These are phyloP conservation scores for Diplodia seriata DNA, from an alignment of 2,329 filamentous ascomycete species.

Conservation along the genomic window DNA sequence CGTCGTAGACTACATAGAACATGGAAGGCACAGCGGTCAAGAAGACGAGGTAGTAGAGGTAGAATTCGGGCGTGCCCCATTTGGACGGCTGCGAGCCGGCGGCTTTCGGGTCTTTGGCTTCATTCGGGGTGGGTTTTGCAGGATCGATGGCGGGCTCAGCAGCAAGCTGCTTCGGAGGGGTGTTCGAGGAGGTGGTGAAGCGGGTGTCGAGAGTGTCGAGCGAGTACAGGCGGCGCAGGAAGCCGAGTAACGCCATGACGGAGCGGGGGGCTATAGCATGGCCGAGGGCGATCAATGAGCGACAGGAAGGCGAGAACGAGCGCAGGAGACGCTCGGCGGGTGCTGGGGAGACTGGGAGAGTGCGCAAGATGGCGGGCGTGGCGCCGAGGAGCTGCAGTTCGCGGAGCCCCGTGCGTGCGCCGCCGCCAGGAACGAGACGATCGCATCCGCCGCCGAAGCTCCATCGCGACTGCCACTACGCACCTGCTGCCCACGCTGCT, in stretches of 20 bases:
- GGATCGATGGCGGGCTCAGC: conserved; percentile 45
- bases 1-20: conserved; percentile 87
- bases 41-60: conserved; percentile 77
- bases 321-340: background rate
- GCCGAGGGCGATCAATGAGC: conserved; percentile 8
- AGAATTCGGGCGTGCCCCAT: conserved; percentile 90
- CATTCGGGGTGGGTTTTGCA: conserved; percentile 37
- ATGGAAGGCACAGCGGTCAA: conserved; percentile 75
- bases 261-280: conserved; percentile 13
- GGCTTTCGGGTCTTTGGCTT: conserved; percentile 38
- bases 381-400: conserved; percentile 7
- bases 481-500: conserved; percentile 3
- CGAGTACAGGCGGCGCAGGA: conserved; percentile 64
- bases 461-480: conserved; percentile 18
- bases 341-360: conserved; percentile 1
- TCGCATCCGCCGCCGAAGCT: conserved; percentile 8
- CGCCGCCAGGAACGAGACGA: conserved; percentile 20
- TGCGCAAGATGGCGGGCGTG: background rate
- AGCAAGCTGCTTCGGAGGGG: conserved; percentile 60
- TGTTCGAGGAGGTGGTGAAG: conserved; percentile 73
- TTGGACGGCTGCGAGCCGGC: conserved; percentile 62
- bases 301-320: background rate
- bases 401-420: conserved; percentile 25
- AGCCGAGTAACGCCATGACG: conserved; percentile 55
- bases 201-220: conserved; percentile 74